Evolutionary conservation across 75 land plant species (phyloP), one percentile per base, ranked within the genome.

Genomic region (Ceratopteris richardii): DNA sequence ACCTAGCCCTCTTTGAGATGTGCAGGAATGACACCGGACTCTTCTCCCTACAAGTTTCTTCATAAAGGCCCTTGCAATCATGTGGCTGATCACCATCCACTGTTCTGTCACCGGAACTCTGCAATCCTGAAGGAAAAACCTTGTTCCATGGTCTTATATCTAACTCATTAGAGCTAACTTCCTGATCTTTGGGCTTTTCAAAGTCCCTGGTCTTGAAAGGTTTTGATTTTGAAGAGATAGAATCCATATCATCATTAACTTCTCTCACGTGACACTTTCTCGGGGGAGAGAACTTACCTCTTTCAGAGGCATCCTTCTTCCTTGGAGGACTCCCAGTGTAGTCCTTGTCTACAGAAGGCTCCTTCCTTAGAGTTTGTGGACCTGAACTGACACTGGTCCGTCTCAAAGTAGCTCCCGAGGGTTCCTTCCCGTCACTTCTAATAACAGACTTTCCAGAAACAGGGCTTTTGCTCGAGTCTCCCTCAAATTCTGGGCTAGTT

Each of bases 1-100:
- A 52, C 54, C 54, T 23, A 1, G 28, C 54, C 28, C 54, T 52
- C 28, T 52, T 52, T 22, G 54, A 22, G 14, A 52, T 24, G 23
- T 52, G 54, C 16, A 52, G 23, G 27, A 52, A 52, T 24, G 29
- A 1, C 22, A 52, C 25, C 9, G 54, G 54, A 23, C 28, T 52
- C 28, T 28, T 52, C 28, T 26, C 54, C 25, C 13, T 2, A 14
- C 20, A 17, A 23, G 23, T 26, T 1, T 26, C 54, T 52, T 52
- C 54, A 52, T 52, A 17, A 4, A 21, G 4, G 17, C 22, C 27
- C 18, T 26, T 22, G 2, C 28, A 25, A 19, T 52, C 54, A 19
- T 22, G 16, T 12, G 25, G 5, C 14, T 12, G 18, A 1, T 13
- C 28, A 3, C 5, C 29, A 1, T 52, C 54, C 24, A 23, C 27